Base-by-base conservation (phyloP, 345 rosid species). In the Salix purpurea region DNA sequence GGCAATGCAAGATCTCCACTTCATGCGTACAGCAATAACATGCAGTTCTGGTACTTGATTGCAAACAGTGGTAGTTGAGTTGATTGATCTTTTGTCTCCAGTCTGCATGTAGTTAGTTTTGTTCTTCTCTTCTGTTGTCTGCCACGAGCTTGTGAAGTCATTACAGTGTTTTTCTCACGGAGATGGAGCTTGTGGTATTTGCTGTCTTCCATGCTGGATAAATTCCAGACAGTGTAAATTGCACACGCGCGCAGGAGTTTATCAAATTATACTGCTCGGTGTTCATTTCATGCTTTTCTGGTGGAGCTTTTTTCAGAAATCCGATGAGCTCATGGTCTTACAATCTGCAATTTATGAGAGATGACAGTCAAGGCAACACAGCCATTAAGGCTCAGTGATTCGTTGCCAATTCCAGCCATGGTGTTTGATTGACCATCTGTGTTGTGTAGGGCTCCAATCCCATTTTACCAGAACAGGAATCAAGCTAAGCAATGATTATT, bases 361-460 rank as follows among this genome's bases (percentile, higher is more conserved):
- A 2, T 21, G 21, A 56, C 5, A 4, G 61, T 56, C 61, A 56
- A 56, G n/a, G 26, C 26, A 56, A 56, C 12, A n/a, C 14, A 56
- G 28, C 62, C n/a, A 34, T n/a, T 1, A n/a, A n/a, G 24, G 62
- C 62, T 66, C 3, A 3, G 69, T 66, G 37, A 66, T 34, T 11
- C 8, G 4, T 19, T 30, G 7, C 75, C 48, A 36, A 72, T 44
- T 40, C 16, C 26, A 56, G 16, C 74, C 32, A 52, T 16, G 19
- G 56, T 58, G 30, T 71, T 50, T 65, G 14, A 40, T 2, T 11
- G 14, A 65, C 71, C 50, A 2, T 30, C 4, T 16, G 66, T 68
- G 71, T 68, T 16, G 66, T 68, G 71, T 68, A 68, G 74, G 80
- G 83, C 80, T 75, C 80, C 73, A 76, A 78, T 75, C 80, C 79